These are phyloP conservation scores for Sphaerulina musiva DNA, from an alignment of 2,329 filamentous ascomycete genomes.

Conservation along the genomic window DNA sequence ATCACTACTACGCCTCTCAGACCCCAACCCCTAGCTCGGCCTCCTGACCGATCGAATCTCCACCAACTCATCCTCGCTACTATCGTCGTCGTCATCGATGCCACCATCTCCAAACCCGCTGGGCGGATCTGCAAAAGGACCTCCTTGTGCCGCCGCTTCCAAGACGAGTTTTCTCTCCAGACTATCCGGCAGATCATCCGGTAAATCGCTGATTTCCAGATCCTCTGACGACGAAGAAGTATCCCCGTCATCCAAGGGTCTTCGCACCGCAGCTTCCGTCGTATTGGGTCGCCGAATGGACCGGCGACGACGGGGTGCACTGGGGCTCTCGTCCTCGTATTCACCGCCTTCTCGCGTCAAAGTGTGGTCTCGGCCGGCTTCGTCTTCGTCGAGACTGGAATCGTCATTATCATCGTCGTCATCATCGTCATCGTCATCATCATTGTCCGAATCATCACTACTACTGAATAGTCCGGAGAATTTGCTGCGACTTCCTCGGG, in stretches of 20 bases:
- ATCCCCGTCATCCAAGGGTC: conserved; percentile 27
- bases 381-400: conserved; percentile 18
- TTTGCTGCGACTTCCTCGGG: conserved; percentile 16
- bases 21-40: conserved; percentile 24
- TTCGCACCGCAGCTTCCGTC: conserved; percentile 32
- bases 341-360: conserved; percentile 38
- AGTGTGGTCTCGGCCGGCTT: conserved; percentile 33
- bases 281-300: conserved; percentile 28
- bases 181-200: conserved; percentile 1
- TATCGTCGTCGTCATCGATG: conserved; percentile 20
- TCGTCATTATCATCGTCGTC: conserved; percentile 45
- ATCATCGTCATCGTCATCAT: conserved; percentile 31
- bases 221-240: conserved; percentile 7
- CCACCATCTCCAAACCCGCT: conserved; percentile 1
- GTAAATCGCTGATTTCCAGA: conserved; percentile 5
- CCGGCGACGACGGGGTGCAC: neutral
- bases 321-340: conserved; percentile 41
- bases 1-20: neutral
- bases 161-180: conserved; percentile 16
- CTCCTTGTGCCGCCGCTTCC: conserved; percentile 7
- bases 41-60: conserved; percentile 29
- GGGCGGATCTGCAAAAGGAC: conserved; percentile 21
- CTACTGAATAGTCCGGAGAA: conserved; percentile 30
- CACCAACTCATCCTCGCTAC: conserved; percentile 28
- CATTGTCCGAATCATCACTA: conserved; percentile 20